Percentiles rank a stretch among this genome's conserved stretches.
phyloP scores from a whole-genome alignment of 2,329 filamentous ascomycete species.

The Cercospora sesami region DNA sequence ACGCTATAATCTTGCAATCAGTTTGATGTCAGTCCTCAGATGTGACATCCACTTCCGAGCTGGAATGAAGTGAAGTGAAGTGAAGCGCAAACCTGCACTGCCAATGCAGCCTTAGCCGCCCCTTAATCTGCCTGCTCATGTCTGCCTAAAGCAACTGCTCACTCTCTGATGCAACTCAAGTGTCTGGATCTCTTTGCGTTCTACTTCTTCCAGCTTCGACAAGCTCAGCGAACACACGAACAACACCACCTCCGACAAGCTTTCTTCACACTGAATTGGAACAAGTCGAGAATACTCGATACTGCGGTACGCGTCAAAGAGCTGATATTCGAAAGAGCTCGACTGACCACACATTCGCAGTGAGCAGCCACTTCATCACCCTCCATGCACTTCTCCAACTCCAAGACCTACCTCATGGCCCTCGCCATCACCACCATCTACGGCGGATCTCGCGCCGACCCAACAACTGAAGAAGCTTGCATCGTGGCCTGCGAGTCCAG shows the following conservation, averaged over 20 bases:
- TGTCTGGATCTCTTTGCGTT: neutral
- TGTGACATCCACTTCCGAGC: neutral
- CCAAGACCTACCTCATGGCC: neutral
- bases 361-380: neutral
- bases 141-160: too few relatives aligned
- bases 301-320: neutral
- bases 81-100: neutral
- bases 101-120: neutral
- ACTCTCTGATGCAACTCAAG: neutral
- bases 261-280: neutral
- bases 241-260: neutral
- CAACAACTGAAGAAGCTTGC: too few relatives aligned
- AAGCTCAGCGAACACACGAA: neutral
- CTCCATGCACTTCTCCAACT: neutral
- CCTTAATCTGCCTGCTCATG: too few relatives aligned
- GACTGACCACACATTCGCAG: neutral
- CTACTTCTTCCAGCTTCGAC: neutral
- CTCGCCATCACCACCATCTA: neutral
- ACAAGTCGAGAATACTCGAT: neutral
- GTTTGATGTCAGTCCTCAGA: accelerated
- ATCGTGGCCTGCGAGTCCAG: too few relatives aligned
- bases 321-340: neutral
- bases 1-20: neutral
- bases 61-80: neutral
- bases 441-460: too few relatives aligned